Evolutionary conservation across 495 filamentous ascomycete genomes (phyloP), one percentile per base, ranked within the genome.

Genomic region (Elaphomyces granulatus): DNA sequence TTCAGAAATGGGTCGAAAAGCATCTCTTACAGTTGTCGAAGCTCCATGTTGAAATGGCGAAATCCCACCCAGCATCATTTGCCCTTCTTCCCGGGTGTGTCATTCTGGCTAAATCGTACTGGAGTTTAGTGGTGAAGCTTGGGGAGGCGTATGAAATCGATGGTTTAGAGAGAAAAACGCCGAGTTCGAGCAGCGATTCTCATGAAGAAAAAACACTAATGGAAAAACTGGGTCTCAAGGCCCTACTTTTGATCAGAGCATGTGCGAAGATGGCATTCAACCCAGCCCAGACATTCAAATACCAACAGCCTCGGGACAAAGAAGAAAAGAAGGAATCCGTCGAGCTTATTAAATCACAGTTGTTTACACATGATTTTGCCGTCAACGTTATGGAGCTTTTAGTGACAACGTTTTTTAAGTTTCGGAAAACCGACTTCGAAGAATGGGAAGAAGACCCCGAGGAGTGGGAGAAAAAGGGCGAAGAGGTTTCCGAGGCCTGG

Each of bases 381-480:
- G 60, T 72, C 6, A 75, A 87, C 44, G 75, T 87, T 42, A 81
- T 90, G 59, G 81, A 87, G 43, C 67, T 79, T 8, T 72, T 93
- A 14, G 80, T 96, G 21, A 85, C 82, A 4, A 77, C 78, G 39
- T 87, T 92, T 53, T 92, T 98, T 58, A 71, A 86, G 23, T 87
- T 95, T 53, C 74, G 83, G n/a, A 70, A 77, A 21, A 72, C 69
- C 26, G 90, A 95, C 53, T 78, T 94, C 12, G 72, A 81, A 34
- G 78, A 85, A 44, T 96, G 90, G 90, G 80, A 84, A 55, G 81
- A 86, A 47, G 84, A 90, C 32, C 85, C 87, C 0, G 83, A 95
- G 50, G 82, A 87, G 36, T 98, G 88, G 90, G 86, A 93, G 50
- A 73, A 75, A 43, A 72, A 72, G 50, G 84, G 93, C 61, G 81